Base-by-base conservation (phyloP, 768 basidiomycete species). In the Termitomyces eurrhizus region DNA sequence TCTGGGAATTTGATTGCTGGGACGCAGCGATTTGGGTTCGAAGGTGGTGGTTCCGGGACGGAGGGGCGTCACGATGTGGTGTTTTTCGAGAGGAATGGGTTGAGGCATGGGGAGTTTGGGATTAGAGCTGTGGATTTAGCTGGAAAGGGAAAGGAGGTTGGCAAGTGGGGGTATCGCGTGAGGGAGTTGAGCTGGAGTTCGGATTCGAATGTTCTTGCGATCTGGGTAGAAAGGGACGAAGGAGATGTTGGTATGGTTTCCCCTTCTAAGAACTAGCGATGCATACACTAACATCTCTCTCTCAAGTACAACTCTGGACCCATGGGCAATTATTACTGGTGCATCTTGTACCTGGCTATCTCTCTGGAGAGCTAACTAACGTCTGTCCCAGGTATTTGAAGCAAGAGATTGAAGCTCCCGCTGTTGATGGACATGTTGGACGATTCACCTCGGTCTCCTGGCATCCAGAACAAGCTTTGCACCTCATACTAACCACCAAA, bases 231-330 rank as follows among this genome's bases (percentile, higher is more conserved):
- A 68, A 74, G 80, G 35, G 78, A 84, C 39, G 76, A 78, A 9
- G 82, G 81, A 2, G 92, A 98, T 73, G 75, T 88, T n/a, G n/a
- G n/a, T n/a, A n/a, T n/a, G n/a, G n/a, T n/a, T n/a, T n/a, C n/a
- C n/a, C n/a, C n/a, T n/a, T n/a, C n/a, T n/a, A n/a, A n/a, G n/a
- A n/a, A n/a, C n/a, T n/a, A n/a, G n/a, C n/a, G n/a, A n/a, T n/a
- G n/a, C n/a, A 26, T 11, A 18, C 12, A 24, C 42, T 64, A 26
- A 54, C n/a, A 2, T 29, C 42, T n/a, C n/a, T n/a, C n/a, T n/a
- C n/a, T n/a, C n/a, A 48, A 88, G 93, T 98, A 18, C 97, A 99
- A 75, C 76, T 98, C 0, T 99, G 95, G 94, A 90, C n/a, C 93
- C 1, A 92, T 82, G 7, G 87, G 91, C 35, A 99, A 99, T 69